A percentile compares a stretch with the other conserved stretches of the same genome.
Conservation (phyloP, 768 basidiomycete genomes). For the Ephemerocybe angulata region DNA sequence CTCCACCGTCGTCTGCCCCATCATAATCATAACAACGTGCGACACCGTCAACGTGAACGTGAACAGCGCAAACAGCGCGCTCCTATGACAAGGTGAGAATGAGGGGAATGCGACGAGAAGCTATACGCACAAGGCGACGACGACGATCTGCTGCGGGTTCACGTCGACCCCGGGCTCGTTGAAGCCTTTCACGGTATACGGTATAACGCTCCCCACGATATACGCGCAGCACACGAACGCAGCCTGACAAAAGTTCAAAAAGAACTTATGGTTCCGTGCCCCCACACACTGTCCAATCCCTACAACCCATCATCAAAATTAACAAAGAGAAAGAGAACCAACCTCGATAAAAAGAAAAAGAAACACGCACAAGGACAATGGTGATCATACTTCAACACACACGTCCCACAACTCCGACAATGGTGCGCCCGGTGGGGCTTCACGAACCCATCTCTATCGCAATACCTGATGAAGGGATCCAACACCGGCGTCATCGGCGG, state of each 20-base stretch:
- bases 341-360: conserved; percentile 2
- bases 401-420: conserved; percentile 83
- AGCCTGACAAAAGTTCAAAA: conserved; percentile 77
- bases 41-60: conserved; percentile 50
- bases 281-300: conserved; percentile 97
- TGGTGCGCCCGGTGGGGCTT: conserved; percentile 80
- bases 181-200: conserved; percentile 39
- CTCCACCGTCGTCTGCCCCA: conserved; percentile 80
- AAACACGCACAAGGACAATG: conserved; percentile 76
- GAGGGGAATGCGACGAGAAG: no score
- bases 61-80: conserved; percentile 73
- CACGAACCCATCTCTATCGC: conserved; percentile 54
- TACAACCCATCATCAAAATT: no score
- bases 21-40: conserved; percentile 58
- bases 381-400: conserved; percentile 81
- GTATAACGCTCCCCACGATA: conserved; percentile 57
- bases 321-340: no score
- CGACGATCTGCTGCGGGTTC: conserved; percentile 67
- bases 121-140: conserved; percentile 74
- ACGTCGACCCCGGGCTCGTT: conserved; percentile 24
- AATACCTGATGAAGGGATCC: conserved; percentile 65
- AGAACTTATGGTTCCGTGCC: conserved; percentile 91
- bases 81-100: conserved; percentile 32
- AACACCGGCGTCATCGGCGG: conserved; percentile 43
- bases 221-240: conserved; percentile 57